Evolutionary conservation across 1,284 basidiomycete genomes (phyloP).

Genomic region (Ceratobasidium sp.): DNA sequence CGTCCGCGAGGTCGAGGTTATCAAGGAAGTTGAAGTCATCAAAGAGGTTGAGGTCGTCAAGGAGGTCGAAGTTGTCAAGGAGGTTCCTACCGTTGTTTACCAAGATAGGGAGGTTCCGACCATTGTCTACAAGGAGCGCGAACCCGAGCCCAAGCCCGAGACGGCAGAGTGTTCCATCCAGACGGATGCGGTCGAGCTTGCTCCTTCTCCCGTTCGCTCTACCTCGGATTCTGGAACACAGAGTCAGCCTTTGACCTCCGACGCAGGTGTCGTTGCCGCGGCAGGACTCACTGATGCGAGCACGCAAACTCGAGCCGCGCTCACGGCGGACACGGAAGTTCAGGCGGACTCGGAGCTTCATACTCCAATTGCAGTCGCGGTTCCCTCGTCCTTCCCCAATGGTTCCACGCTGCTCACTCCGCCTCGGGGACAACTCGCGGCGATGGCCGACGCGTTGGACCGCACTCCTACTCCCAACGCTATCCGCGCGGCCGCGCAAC

Average conservation of each 20-base stretch:
- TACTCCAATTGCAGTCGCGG: slow-evolving; percentile 26
- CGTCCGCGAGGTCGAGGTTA: slow-evolving; percentile 56
- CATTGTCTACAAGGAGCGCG: slow-evolving; percentile 51
- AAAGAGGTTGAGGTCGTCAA: slow-evolving; percentile 57
- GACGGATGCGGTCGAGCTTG: slow-evolving; percentile 46
- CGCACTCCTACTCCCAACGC: slow-evolving; percentile 46
- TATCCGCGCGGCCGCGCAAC: slow-evolving; percentile 51
- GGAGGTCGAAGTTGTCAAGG: slow-evolving; percentile 59
- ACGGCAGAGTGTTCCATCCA: slow-evolving; percentile 47
- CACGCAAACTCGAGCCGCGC: slow-evolving; percentile 32
- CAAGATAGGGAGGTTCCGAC: slow-evolving; percentile 53
- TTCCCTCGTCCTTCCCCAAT: slow-evolving; percentile 2
- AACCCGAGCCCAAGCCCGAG: slow-evolving; percentile 53
- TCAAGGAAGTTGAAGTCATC: slow-evolving; percentile 56
- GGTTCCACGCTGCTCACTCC: slow-evolving; percentile 28
- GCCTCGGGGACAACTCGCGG: slow-evolving; percentile 9
- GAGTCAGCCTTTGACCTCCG: slow-evolving; percentile 50
- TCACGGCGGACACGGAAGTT: slow-evolving; percentile 36
- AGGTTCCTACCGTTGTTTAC: slow-evolving; percentile 54
- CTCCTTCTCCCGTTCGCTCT: neutral
- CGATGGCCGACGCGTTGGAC: slow-evolving; percentile 9
- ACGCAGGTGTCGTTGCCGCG: slow-evolving; percentile 58
- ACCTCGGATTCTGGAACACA: slow-evolving; percentile 66
- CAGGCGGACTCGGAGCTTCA: slow-evolving; percentile 35
- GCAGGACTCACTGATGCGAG: slow-evolving; percentile 15